Evolutionary conservation across 2,329 filamentous ascomycete genomes (phyloP).

Genomic region (Fonsecaea monophora): DNA sequence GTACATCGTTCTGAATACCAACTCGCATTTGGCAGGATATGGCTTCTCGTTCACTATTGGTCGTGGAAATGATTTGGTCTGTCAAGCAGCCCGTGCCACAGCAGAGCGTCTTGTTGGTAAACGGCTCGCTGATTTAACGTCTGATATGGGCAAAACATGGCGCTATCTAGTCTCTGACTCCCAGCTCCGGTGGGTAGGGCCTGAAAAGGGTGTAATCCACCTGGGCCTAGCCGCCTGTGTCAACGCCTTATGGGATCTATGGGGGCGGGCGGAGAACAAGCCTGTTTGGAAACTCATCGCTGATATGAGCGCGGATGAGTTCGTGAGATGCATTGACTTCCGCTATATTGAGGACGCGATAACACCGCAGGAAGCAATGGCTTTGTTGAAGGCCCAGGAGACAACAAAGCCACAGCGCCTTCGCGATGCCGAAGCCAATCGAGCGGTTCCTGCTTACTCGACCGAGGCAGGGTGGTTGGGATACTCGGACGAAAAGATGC

Average conservation of each 20-base stretch:
- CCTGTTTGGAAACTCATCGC: constrained; percentile 90
- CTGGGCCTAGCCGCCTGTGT: constrained; percentile 87
- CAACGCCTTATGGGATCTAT: constrained; percentile 94
- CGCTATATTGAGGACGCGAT: constrained; percentile 94
- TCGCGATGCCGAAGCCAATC: constrained; percentile 72
- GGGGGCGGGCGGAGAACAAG: constrained; percentile 84
- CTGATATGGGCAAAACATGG: constrained; percentile 69
- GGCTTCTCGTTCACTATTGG: constrained; percentile 57
- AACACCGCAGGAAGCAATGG: constrained; percentile 81
- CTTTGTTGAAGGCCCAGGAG: constrained; percentile 71
- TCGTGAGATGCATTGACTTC: constrained; percentile 90
- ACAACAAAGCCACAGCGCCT: constrained; percentile 73
- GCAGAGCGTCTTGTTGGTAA: constrained; percentile 73
- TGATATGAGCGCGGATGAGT: constrained; percentile 87
- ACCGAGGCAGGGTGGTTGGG: constrained; percentile 92
- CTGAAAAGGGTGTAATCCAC: constrained; percentile 93
- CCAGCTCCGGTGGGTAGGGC: constrained; percentile 91
- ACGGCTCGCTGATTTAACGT: constrained; percentile 61
- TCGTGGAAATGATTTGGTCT: constrained; percentile 85
- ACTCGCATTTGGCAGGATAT: constrained; percentile 60
- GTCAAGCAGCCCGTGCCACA: constrained; percentile 75
- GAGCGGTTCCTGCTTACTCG: constrained; percentile 87
- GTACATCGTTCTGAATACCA: constrained; percentile 90
- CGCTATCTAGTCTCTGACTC: constrained; percentile 88
- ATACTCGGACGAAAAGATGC: constrained; percentile 88